Percentiles rank a stretch among this genome's conserved stretches.
These are phyloP conservation scores for Asterella californica DNA, from an alignment of 225 moss, liverwort and hornwort genomes.

Conservation along the genomic window DNA sequence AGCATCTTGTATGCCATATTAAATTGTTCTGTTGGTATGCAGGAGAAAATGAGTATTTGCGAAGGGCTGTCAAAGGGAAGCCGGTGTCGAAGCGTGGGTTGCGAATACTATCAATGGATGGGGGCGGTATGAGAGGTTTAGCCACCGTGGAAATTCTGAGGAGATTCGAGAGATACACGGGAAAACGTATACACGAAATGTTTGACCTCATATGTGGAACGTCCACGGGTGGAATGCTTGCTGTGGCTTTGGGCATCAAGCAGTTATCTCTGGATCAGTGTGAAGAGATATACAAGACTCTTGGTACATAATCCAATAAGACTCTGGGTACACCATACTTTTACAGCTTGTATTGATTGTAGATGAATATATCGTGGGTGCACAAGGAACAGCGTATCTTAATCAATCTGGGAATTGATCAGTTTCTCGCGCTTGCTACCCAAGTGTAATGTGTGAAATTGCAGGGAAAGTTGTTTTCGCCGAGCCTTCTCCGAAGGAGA, in stretches of 20 bases:
- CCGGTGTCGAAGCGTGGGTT: constrained; percentile 83
- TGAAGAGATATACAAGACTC: constrained; percentile 94
- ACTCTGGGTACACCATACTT: constrained; percentile 56
- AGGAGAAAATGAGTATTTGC: constrained; percentile 97
- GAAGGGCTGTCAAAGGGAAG: constrained; percentile 82
- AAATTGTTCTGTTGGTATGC: constrained; percentile 24
- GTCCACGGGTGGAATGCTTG: constrained; percentile 99
- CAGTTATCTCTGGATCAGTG: constrained; percentile 86
- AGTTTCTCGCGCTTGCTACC: background rate
- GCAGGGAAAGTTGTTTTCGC: constrained; percentile 95
- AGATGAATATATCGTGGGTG: background rate
- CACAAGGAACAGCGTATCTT: background rate
- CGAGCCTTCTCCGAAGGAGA: constrained; percentile 87
- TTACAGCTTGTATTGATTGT: background rate
- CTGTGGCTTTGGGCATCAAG: constrained; percentile 95
- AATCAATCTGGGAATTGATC: background rate
- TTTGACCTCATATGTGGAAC: constrained; percentile 99
- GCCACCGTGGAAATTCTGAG: constrained; percentile 93
- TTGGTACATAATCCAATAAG: too few species aligned
- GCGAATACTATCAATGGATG: constrained; percentile 98
- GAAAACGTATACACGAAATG: constrained; percentile 92
- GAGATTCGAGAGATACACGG: constrained; percentile 81
- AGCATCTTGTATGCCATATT: background rate
- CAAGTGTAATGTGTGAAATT: background rate
- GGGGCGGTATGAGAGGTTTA: constrained; percentile 99